A percentile compares a stretch with the other conserved stretches of the same genome.
These are phyloP conservation scores for Daedaleopsis sinensis DNA, from an alignment of 768 basidiomycete species.

Conservation along the genomic window DNA sequence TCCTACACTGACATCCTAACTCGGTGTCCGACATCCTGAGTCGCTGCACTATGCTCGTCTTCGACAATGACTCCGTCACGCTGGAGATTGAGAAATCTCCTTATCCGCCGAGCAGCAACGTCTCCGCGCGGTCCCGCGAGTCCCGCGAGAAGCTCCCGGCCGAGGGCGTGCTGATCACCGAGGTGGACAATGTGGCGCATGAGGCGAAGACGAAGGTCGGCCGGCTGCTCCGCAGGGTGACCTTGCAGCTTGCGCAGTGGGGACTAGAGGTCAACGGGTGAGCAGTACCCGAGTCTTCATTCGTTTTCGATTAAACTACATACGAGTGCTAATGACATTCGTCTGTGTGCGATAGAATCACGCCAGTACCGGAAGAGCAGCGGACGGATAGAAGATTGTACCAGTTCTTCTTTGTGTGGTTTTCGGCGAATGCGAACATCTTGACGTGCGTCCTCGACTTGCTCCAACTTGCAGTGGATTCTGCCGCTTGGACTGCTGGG, in stretches of 20 bases:
- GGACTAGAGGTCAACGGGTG: slow-evolving; percentile 30
- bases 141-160: slow-evolving; percentile 5
- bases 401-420: slow-evolving; percentile 74
- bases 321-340: no score
- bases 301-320: no score
- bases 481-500: background rate
- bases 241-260: slow-evolving; percentile 22
- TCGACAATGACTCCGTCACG: background rate
- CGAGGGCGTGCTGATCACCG: slow-evolving; percentile 9
- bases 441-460: slow-evolving; percentile 44
- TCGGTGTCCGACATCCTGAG: no score
- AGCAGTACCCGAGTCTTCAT: slow-evolving; percentile 12
- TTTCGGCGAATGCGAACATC: slow-evolving; percentile 70
- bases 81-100: background rate
- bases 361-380: slow-evolving; percentile 52
- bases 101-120: slow-evolving; percentile 6
- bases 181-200: slow-evolving; percentile 11
- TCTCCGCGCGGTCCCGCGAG: slow-evolving; percentile 1
- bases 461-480: background rate
- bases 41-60: background rate
- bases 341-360: slow-evolving; percentile 41
- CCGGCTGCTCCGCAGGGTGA: slow-evolving; percentile 10
- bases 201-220: slow-evolving; percentile 16
- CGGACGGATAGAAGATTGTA: slow-evolving; percentile 59
- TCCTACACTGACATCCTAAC: background rate